Evolutionary conservation across 139 green algal genomes (phyloP), one percentile per base, ranked within the genome.

Genomic region (Chlamydomonas sp.): DNA sequence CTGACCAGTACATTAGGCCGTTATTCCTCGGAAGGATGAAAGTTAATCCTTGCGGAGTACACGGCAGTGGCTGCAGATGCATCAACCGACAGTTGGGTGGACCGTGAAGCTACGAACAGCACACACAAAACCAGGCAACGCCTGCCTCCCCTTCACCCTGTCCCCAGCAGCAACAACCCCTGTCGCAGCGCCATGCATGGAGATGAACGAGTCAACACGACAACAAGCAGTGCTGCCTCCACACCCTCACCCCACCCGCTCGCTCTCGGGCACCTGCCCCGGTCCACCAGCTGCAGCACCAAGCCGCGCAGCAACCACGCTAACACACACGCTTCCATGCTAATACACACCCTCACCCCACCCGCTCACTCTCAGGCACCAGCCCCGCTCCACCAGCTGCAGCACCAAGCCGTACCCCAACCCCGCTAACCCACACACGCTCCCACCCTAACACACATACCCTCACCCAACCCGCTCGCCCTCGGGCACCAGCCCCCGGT

Each of bases 271-370:
- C 74, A 96, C 85, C 88, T 94, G 17, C 8, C 85, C 31, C 94
- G 86, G 0, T 91, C 67, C 63, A 95, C 93, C 63, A 87, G 74
- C 15, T 60, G 77, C 80, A 98, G 90, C 80, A 94, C 86, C 85
- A 98, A 78, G 16, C 85, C 73, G 58, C 91, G 85, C 31, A 94
- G 84, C 68, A 91, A 89, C 63, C 91, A 92, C 16, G n/a, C n/a
- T n/a, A n/a, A n/a, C n/a, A 86, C 73, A 0, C 89, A 90, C 85
- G 96, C 94, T 89, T 95, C 90, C 59, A 97, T 92, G 10, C 49
- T 60, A 82, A 97, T 97, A 15, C 84, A 74, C 61, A 97, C 95
- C n/a, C n/a, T n/a, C n/a, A n/a, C n/a, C n/a, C 77, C 77, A 94
- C 85, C 18, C 72, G 83, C 58, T 95, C 93, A 0, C 69, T 18